These are phyloP conservation scores for Penicillium crustosum DNA, from an alignment of 2,329 filamentous ascomycete species.

Conservation along the genomic window DNA sequence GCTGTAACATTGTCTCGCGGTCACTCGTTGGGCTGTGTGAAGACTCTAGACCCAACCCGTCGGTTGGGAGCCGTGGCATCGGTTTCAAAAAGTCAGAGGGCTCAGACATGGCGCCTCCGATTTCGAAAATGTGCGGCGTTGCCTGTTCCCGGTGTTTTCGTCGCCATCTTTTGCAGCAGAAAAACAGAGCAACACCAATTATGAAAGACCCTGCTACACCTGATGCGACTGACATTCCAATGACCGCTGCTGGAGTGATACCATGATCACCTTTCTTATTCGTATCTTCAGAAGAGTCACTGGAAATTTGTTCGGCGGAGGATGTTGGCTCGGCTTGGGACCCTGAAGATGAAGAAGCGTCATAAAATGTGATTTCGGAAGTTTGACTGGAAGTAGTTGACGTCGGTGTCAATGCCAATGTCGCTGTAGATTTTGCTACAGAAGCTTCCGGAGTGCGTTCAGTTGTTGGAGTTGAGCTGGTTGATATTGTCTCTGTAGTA, in stretches of 20 bases:
- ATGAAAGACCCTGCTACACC: constrained; percentile 38
- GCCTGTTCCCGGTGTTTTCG: constrained; percentile 23
- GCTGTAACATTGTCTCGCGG: constrained; percentile 21
- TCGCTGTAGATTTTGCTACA: constrained; percentile 3
- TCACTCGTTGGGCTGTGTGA: constrained; percentile 9
- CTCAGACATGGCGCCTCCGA: constrained; percentile 41
- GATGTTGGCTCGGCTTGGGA: constrained; percentile 4
- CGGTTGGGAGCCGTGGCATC: constrained; percentile 24
- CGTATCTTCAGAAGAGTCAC: constrained; percentile 15
- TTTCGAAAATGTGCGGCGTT: constrained; percentile 37
- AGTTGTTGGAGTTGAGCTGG: constrained; percentile 5
- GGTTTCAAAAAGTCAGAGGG: constrained; percentile 34
- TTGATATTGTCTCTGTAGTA: constrained; percentile 1
- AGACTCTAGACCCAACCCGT: constrained; percentile 14
- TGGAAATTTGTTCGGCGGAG: neutral
- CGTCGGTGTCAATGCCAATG: constrained; percentile 5
- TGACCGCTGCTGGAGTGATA: constrained; percentile 34
- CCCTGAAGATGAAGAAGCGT: constrained; percentile 20
- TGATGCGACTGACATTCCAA: constrained; percentile 40
- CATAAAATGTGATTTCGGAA: constrained; percentile 15
- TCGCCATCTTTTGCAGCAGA: constrained; percentile 32
- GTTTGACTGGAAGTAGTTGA: constrained; percentile 18
- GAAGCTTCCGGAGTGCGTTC: neutral
- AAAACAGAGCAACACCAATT: constrained; percentile 34
- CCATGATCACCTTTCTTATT: constrained; percentile 6